Conservation (phyloP, 441 rosid species). For the Biscutella laevigata region DNA sequence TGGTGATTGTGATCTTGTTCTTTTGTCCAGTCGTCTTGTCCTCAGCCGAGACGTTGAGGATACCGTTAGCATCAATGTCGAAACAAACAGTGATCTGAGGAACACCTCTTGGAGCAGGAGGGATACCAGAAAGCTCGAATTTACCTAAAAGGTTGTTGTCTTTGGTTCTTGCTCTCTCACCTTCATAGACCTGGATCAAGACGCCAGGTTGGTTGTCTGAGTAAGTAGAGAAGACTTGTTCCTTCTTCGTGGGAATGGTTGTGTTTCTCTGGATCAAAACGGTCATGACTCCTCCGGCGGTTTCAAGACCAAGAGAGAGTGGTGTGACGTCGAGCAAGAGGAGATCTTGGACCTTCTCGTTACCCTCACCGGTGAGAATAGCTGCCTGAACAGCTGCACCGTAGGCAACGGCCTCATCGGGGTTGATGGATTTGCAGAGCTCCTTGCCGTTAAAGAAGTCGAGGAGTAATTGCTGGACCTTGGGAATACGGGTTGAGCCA, state of each 20-base stretch:
- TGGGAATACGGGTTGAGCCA: conserved; percentile 58
- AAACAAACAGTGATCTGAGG: conserved; percentile 59
- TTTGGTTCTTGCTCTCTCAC: conserved; percentile 52
- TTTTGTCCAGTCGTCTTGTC: conserved; percentile 57
- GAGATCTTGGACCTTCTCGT: conserved; percentile 58
- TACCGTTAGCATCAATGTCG: conserved; percentile 54
- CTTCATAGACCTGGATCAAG: conserved; percentile 56
- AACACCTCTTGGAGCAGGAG: conserved; percentile 53
- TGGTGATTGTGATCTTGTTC: conserved; percentile 61
- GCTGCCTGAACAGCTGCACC: conserved; percentile 70
- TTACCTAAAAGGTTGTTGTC: conserved; percentile 55
- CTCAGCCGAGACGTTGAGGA: conserved; percentile 58
- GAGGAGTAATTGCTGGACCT: conserved; percentile 52
- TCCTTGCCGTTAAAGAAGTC: conserved; percentile 60
- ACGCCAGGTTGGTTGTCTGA: conserved; percentile 56
- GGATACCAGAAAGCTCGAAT: conserved; percentile 53
- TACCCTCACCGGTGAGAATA: conserved; percentile 51
- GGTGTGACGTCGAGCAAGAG: conserved; percentile 49
- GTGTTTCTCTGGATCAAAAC: conserved; percentile 51
- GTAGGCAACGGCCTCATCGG: conserved; percentile 55
- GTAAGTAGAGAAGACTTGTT: conserved; percentile 49
- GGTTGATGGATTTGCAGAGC: conserved; percentile 56
- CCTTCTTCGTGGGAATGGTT: conserved; percentile 53
- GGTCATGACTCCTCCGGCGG: conserved; percentile 47
- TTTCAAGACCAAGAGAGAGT: conserved; percentile 50